Evolutionary conservation across 139 green algal genomes (phyloP), one percentile per base, ranked within the genome.

Genomic region (Chloropicon primus): DNA sequence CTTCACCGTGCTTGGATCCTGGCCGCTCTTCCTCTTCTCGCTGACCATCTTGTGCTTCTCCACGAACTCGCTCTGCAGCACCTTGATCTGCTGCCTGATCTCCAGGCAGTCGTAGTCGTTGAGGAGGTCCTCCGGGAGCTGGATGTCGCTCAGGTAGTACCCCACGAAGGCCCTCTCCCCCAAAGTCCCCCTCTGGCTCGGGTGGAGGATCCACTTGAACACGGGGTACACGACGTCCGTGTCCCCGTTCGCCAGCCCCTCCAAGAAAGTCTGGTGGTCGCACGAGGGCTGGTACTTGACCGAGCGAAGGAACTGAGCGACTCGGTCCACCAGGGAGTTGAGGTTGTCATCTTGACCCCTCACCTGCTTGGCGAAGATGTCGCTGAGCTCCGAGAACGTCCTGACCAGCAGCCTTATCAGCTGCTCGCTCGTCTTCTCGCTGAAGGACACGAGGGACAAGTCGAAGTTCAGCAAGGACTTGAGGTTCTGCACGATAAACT

Each of bases 131-230:
- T 78, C 72, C 22, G 78, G 78, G 23, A 81, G 71, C 3, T 80
- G 24, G 72, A 79, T 26, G 73, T 81, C 74, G 24, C 71, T 27
- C 24, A 81, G 78, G 78, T 72, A 81, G 24, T 76, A 28, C 2
- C n/a, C 75, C 72, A 81, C 21, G 74, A 76, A 81, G 24, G 78
- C 78, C 21, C 78, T 72, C 73, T 81, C 79, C 53, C 79, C n/a
- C 2, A 81, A 29, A 21, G 25, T 25, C 2, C 76, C 80, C 25
- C 17, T 27, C 73, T 76, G 73, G 73, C 25, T 54, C 23, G 23
- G 71, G 71, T 26, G 71, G 2, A 76, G 24, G 25, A 76, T 28
- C 73, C 73, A 76, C 5, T 76, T 76, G 25, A 76, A 28, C 21
- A 76, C 73, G 22, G 73, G 73, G 73, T 54, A 76, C 25, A 76